A percentile compares a stretch with the other conserved stretches of the same genome.
These are phyloP conservation scores for Globisporangium nagaii DNA, from an alignment of 352 stramenopile species.

Conservation along the genomic window DNA sequence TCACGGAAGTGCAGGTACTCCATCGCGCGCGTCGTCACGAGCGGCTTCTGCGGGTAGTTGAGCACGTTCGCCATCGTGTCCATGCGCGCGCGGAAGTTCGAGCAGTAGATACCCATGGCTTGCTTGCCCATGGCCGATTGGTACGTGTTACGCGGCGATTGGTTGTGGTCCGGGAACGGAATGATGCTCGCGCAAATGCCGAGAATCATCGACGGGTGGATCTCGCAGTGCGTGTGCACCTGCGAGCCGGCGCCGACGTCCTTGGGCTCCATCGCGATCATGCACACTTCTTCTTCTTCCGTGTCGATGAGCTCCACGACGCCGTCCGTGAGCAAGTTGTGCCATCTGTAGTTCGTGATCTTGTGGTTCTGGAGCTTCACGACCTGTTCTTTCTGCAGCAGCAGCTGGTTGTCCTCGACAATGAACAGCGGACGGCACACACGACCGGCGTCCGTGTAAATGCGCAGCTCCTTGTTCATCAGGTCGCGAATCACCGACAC, in stretches of 20 bases:
- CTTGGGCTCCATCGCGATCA: constrained; percentile 99
- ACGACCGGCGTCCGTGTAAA: constrained; percentile 99
- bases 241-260: constrained; percentile 84
- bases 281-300: constrained; percentile 99
- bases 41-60: constrained; percentile 99
- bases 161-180: constrained; percentile 99
- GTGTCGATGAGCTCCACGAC: constrained; percentile 98
- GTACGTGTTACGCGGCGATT: constrained; percentile 99
- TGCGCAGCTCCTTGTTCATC: constrained; percentile 97
- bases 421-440: constrained; percentile 99
- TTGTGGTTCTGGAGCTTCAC: constrained; percentile 92
- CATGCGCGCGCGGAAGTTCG: constrained; percentile 99
- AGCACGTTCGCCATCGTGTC: constrained; percentile 99
- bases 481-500: constrained; percentile 98
- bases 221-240: constrained; percentile 99
- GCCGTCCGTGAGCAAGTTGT: constrained; percentile 90
- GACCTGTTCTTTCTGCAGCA: constrained; percentile 98
- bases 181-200: constrained; percentile 99
- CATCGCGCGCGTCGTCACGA: constrained; percentile 99
- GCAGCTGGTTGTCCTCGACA: constrained; percentile 94
- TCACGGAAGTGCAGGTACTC: constrained; percentile 98
- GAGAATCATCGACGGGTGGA: constrained; percentile 99
- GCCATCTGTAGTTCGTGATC: constrained; percentile 84
- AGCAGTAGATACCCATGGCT: constrained; percentile 99
- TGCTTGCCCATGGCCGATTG: constrained; percentile 99